These are phyloP conservation scores for Keqinozyma sinolaborantium DNA, from an alignment of 1,139 yeast species.

Conservation along the genomic window DNA sequence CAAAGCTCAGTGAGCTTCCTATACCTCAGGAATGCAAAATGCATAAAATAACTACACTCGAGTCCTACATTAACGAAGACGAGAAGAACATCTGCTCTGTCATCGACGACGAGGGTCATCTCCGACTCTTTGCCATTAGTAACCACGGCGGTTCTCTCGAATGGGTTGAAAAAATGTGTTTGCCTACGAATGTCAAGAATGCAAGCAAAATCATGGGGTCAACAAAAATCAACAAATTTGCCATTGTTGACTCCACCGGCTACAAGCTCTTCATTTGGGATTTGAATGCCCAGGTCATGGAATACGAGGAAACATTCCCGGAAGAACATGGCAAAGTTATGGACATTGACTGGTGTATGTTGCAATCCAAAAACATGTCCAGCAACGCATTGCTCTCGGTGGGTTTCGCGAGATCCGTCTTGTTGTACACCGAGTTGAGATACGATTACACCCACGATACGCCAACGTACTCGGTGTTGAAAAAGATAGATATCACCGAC, in stretches of 20 bases:
- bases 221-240: slow-evolving; percentile 63
- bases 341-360: slow-evolving; percentile 82
- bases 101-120: slow-evolving; percentile 51
- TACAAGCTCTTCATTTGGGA: slow-evolving; percentile 72
- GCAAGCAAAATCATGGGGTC: slow-evolving; percentile 67
- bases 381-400: slow-evolving; percentile 75
- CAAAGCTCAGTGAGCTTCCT: slow-evolving; percentile 16
- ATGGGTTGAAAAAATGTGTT: slow-evolving; percentile 50
- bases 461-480: slow-evolving; percentile 76
- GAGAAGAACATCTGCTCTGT: slow-evolving; percentile 56
- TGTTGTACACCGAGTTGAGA: slow-evolving; percentile 75
- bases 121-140: slow-evolving; percentile 37
- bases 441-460: slow-evolving; percentile 82
- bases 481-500: slow-evolving; percentile 64
- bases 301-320: slow-evolving; percentile 48
- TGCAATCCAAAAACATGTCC: slow-evolving; percentile 34
- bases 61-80: slow-evolving; percentile 36
- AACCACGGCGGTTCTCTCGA: slow-evolving; percentile 14
- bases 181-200: slow-evolving; percentile 54
- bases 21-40: slow-evolving; percentile 29
- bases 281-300: slow-evolving; percentile 60
- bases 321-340: slow-evolving; percentile 40
- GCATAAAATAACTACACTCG: slow-evolving; percentile 55
- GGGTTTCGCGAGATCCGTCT: slow-evolving; percentile 63
- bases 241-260: slow-evolving; percentile 57